Evolutionary conservation across 805 yeast genomes (phyloP), one percentile per base, ranked within the genome.

Genomic region (Kodamaea sagamina): DNA sequence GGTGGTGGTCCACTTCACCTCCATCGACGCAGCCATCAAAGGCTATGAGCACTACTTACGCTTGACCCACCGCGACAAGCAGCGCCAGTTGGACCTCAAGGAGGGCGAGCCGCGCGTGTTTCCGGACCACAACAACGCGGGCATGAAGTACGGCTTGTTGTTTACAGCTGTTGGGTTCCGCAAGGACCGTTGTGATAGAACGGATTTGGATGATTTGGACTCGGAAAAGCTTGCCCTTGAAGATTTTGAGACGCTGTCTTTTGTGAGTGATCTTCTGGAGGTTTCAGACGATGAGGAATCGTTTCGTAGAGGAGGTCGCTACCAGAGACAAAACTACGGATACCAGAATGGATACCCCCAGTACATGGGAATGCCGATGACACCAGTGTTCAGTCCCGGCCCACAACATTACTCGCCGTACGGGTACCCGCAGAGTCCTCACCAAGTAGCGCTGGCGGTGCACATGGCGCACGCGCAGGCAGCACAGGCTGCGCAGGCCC

Each of bases 21-120:
- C 76, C 19, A 72, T 76, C 25, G 72, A 72, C 36, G 51, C 72
- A 7, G 75, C 80, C 11, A 71, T 75, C 39, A 69, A 68, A 46
- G 62, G 71, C 35, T 71, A 66, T 39, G 74, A 74, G 51, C 66
- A 62, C 32, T 52, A 34, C 15, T 39, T 34, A 17, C 54, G 56
- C 32, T 48, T 53, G 29, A 51, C 63, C 22, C 58, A 59, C 26
- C 36, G 39, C 27, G 61, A 60, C 36, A 54, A 49, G 28, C 52
- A 50, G 36, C 41, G 39, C 11, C 18, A 35, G 10, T 35, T 40
- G n/a, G 44, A 40, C 9, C 15, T 32, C 16, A 32, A 35, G n/a
- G 39, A 38, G 4, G 27, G 15, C 8, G 9, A 29, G 4, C 37
- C 37, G 4, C 24, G 37, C 7, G 37, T 34, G 11, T 11, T 12